Conservation (phyloP, 345 rosid genomes). For the Turritis glabra region DNA sequence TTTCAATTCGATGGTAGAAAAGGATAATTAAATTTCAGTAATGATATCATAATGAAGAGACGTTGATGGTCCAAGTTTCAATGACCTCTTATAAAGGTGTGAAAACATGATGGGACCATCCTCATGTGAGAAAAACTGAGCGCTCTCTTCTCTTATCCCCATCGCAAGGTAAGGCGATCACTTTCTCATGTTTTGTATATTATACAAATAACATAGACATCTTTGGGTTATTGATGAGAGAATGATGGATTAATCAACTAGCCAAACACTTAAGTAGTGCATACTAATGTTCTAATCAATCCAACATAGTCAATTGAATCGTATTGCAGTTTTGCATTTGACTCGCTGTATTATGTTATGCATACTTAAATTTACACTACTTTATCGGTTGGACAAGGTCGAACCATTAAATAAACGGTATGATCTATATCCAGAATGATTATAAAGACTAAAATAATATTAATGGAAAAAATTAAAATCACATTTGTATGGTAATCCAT, state of each 20-base stretch:
- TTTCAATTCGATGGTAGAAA: background rate
- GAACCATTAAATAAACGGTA: background rate
- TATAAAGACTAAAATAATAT: background rate
- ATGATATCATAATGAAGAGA: conserved; percentile 24
- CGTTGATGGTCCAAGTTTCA: conserved; percentile 29
- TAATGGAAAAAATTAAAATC: background rate
- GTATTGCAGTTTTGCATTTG: background rate
- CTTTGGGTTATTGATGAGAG: background rate
- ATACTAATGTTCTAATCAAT: background rate
- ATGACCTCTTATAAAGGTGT: conserved; percentile 9
- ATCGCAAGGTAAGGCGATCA: conserved; percentile 10
- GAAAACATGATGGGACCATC: conserved; percentile 41
- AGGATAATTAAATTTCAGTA: background rate
- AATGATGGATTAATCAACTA: background rate
- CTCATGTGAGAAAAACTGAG: conserved; percentile 42
- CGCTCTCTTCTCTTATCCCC: conserved; percentile 33
- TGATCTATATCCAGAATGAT: background rate
- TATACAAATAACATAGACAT: background rate
- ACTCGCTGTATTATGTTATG: background rate
- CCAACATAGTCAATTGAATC: background rate
- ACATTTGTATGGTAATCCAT: background rate
- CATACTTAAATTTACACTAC: background rate
- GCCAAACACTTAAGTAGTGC: background rate
- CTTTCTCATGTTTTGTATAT: conserved; percentile 29
- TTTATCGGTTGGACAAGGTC: background rate